Base-by-base conservation (phyloP, 805 yeast genomes). In the Candida pseudoglaebosa region DNA sequence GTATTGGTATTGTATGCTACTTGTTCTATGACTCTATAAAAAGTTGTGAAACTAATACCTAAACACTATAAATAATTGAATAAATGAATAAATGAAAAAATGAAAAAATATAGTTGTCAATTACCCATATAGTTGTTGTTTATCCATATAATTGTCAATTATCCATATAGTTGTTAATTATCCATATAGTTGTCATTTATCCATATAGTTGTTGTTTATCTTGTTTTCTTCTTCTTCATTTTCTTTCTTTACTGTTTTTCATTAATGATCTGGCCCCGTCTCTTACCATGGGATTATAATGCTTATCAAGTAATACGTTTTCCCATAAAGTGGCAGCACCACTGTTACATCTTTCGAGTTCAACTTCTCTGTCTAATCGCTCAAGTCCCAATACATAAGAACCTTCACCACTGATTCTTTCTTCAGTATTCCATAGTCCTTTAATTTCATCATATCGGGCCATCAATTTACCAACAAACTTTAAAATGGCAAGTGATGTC, bases 241-340 rank as follows among this genome's bases (percentile, higher is more conserved):
- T 33, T 22, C 36, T 33, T 22, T 33, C 36, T 45, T 56, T 65
- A 41, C 70, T 65, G 36, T 60, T 56, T 41, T 68, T 68, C 62
- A 65, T 53, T 46, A 68, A 59, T 8, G 65, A 56, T 33, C 73
- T 47, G n/a, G 67, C 52, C 12, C 88, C 90, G 50, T 81, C 82
- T 16, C 80, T 73, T n/a, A 90, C 86, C 41, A 75, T 62, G 2
- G 95, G 95, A 44, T 88, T 77, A 56, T 86, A 93, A 60, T 93
- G 98, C 45, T 80, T 77, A 41, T 82, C 83, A 40, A 93, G 65
- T 29, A 91, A 61, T 4, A 81, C 81, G 37, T 80, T 78, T 54
- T 93, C 99, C 95, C 96, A 93, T 24, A 91, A 62, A 0, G 89
- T 83, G 1, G 97, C 95, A 13, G 91, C 93, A 31, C 83, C 91